These are phyloP conservation scores for Candida verbasci DNA, from an alignment of 805 yeast species.

Conservation along the genomic window DNA sequence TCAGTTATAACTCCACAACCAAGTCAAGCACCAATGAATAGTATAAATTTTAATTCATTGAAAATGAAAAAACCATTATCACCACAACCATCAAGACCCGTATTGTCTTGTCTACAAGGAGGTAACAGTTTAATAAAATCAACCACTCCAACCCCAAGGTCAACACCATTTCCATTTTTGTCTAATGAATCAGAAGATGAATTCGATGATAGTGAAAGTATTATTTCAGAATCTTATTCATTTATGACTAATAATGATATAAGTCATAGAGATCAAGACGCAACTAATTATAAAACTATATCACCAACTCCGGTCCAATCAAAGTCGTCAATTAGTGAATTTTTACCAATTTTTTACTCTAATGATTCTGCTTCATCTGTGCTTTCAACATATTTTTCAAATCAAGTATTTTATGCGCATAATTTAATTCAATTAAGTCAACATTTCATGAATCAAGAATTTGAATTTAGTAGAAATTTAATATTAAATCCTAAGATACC, in stretches of 20 bases:
- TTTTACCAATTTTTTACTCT: conserved; percentile 2
- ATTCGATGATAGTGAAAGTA: conserved; percentile 4
- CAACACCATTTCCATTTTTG: conserved; percentile 3
- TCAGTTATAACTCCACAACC: neutral
- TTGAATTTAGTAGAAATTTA: conserved; percentile 2
- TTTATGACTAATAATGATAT: conserved; percentile 1
- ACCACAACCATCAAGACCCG: conserved; percentile 7
- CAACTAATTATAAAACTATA: neutral
- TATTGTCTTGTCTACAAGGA: no score
- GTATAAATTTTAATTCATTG: no score
- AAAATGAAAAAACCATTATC: conserved; percentile 7
- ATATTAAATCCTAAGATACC: conserved; percentile 8
- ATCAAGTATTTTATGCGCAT: conserved; percentile 10
- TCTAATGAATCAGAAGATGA: neutral
- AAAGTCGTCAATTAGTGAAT: no score
- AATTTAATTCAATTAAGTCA: conserved; percentile 7
- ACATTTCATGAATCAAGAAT: conserved; percentile 8
- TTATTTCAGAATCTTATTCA: conserved; percentile 4
- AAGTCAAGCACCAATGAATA: neutral
- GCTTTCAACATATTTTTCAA: conserved; percentile 7
- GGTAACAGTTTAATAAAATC: no score
- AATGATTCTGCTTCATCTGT: neutral
- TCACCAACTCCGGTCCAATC: neutral
- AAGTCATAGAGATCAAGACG: no score
- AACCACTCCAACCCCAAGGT: conserved; percentile 3